phyloP scores from a whole-genome alignment of 495 filamentous ascomycete genomes.

The Neurospora terricola region DNA sequence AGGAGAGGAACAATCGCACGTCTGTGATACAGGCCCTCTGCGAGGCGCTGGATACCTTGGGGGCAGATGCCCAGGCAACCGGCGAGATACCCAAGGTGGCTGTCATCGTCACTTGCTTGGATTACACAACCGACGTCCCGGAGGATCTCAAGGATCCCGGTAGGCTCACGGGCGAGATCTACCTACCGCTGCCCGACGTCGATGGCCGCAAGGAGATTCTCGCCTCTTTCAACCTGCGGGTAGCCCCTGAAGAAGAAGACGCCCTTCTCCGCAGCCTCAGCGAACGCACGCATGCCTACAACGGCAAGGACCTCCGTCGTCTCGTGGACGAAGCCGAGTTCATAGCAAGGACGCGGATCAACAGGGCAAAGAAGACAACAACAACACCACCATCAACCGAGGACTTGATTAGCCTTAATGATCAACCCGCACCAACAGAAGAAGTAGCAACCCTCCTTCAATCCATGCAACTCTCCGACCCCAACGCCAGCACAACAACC shows the following conservation, averaged over 20 bases:
- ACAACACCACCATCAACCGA: background rate
- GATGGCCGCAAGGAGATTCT: conserved; percentile 66
- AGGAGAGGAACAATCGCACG: conserved; percentile 40
- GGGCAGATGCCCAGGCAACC: conserved; percentile 21
- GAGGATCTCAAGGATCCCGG: conserved; percentile 55
- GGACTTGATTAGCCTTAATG: background rate
- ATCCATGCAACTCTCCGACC: background rate
- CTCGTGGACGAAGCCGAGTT: conserved; percentile 31
- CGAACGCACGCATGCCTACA: conserved; percentile 46
- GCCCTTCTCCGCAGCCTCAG: conserved; percentile 33
- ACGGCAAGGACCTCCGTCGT: conserved; percentile 35
- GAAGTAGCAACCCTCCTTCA: background rate
- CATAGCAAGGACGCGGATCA: conserved; percentile 13
- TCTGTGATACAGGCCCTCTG: conserved; percentile 39
- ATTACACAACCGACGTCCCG: conserved; percentile 66
- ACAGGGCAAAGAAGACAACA: background rate
- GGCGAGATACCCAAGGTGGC: conserved; percentile 39
- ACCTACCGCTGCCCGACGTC: conserved; percentile 70
- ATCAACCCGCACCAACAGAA: background rate
- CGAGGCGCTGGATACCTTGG: conserved; percentile 42
- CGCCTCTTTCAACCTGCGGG: conserved; percentile 32
- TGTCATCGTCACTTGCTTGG: conserved; percentile 64
- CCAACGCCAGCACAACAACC: background rate
- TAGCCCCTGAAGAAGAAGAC: conserved; percentile 24
- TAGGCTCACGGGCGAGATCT: conserved; percentile 61